phyloP scores from a whole-genome alignment of 139 green algal species.

The Asterochloris erici region DNA sequence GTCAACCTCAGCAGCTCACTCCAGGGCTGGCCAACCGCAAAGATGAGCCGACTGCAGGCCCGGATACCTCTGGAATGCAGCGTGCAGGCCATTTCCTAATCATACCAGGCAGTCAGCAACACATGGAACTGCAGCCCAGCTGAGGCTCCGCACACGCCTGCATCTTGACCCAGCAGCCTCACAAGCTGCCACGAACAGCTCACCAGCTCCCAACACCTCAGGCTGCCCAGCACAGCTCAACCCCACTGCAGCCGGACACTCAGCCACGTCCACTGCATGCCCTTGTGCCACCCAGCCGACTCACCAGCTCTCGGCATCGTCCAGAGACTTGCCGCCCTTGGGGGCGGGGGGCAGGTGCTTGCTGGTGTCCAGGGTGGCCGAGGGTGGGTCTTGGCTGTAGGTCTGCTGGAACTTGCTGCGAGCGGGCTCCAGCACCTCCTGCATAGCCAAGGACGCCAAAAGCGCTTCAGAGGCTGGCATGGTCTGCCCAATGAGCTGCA shows the following conservation, averaged over 20 bases:
- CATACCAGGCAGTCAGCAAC: too few species aligned
- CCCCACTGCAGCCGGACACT: too few species aligned
- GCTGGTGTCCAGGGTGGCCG: slow-evolving; percentile 59
- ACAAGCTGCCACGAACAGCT: too few species aligned
- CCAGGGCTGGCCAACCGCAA: not conserved
- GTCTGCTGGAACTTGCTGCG: slow-evolving; percentile 32
- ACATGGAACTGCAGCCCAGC: too few species aligned
- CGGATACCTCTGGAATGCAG: too few species aligned
- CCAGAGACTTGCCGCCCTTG: slow-evolving; percentile 28
- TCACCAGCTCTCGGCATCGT: slow-evolving; percentile 58
- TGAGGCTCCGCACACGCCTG: too few species aligned
- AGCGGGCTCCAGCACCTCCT: slow-evolving; percentile 17
- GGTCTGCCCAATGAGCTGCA: not conserved
- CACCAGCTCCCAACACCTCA: too few species aligned
- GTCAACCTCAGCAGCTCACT: not conserved
- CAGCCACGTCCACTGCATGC: not conserved
- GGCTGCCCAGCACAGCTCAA: too few species aligned
- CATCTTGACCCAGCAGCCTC: too few species aligned
- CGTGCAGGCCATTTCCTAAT: too few species aligned
- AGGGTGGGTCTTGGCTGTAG: slow-evolving; percentile 48
- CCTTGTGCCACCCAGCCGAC: not conserved
- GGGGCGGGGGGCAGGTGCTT: slow-evolving; percentile 69
- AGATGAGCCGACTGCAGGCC: too few species aligned
- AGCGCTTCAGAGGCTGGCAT: slow-evolving; percentile 50
- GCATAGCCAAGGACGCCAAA: slow-evolving; percentile 35